These are phyloP conservation scores for Scleroderma citrinum DNA, from an alignment of 768 basidiomycete species.

Conservation along the genomic window DNA sequence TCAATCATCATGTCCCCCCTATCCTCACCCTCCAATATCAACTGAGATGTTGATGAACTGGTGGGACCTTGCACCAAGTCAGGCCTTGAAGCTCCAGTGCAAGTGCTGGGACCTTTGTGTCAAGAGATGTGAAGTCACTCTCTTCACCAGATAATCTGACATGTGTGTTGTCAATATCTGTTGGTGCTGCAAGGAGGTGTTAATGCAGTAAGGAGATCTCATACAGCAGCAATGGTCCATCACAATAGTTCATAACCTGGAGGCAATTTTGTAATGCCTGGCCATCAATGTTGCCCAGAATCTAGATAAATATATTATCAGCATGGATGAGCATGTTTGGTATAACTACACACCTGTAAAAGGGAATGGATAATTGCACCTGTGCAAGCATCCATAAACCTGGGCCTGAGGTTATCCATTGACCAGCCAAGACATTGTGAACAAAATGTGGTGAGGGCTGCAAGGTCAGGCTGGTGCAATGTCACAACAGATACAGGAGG, in stretches of 20 bases:
- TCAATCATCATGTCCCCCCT: not conserved
- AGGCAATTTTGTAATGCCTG: not conserved
- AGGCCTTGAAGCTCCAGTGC: not conserved
- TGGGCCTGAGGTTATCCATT: not conserved
- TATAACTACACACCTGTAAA: not conserved
- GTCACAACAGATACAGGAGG: not conserved
- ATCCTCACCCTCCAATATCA: not conserved
- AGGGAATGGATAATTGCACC: not conserved
- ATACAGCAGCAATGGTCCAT: not conserved
- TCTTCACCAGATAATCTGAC: not conserved
- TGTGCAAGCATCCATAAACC: not conserved
- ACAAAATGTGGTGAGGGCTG: not conserved
- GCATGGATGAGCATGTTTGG: not conserved
- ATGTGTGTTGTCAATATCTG: not conserved
- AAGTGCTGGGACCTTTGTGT: not conserved
- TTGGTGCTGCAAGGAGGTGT: not conserved
- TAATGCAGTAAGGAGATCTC: not conserved
- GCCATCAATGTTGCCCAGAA: not conserved
- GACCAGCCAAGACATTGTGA: not conserved
- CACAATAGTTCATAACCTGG: not conserved
- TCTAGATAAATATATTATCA: not conserved
- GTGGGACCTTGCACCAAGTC: not conserved
- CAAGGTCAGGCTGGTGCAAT: not conserved
- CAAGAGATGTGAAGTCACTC: not conserved
- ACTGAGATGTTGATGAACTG: not conserved